Percentiles rank a stretch among this genome's conserved stretches.
phyloP scores from a whole-genome alignment of 768 basidiomycete genomes.

The Xanthoconium stramineum region DNA sequence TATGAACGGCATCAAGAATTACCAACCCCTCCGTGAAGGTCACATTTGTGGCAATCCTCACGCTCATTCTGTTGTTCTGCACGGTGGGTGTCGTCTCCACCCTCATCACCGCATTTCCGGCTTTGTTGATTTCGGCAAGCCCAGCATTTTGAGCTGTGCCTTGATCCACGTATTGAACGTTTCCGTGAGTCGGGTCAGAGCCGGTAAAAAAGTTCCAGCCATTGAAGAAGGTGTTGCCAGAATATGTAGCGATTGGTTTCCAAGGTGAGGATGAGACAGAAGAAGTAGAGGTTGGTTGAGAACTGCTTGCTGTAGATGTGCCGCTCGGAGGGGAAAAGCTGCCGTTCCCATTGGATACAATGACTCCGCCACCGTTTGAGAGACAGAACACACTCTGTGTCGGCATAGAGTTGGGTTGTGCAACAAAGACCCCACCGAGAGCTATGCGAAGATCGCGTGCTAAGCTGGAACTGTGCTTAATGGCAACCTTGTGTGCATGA shows the following conservation, averaged over 20 bases:
- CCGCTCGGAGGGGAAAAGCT: slow-evolving; percentile 24
- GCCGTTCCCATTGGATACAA: slow-evolving; percentile 16
- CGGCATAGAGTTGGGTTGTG: slow-evolving; percentile 34
- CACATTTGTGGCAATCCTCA: slow-evolving; percentile 69
- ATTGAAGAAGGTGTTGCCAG: slow-evolving; percentile 74
- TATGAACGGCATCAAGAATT: slow-evolving; percentile 81
- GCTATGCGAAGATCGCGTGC: slow-evolving; percentile 69
- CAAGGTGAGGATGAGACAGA: slow-evolving; percentile 46
- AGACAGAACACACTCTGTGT: slow-evolving; percentile 38
- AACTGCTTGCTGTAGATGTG: slow-evolving; percentile 21
- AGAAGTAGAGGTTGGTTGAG: slow-evolving; percentile 16
- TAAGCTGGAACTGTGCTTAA: slow-evolving; percentile 56
- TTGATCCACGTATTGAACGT: slow-evolving; percentile 66
- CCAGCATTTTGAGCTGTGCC: slow-evolving; percentile 54
- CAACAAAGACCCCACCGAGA: slow-evolving; percentile 51
- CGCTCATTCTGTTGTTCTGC: slow-evolving; percentile 62
- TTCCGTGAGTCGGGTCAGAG: slow-evolving; percentile 75
- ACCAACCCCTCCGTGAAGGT: slow-evolving; percentile 66
- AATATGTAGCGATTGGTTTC: slow-evolving; percentile 56
- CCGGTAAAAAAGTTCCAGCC: slow-evolving; percentile 72
- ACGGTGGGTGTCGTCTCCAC: slow-evolving; percentile 82
- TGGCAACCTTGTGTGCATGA: slow-evolving; percentile 51
- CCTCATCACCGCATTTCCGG: slow-evolving; percentile 81
- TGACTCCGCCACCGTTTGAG: slow-evolving; percentile 19
- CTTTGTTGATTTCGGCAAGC: slow-evolving; percentile 62